phyloP scores from a whole-genome alignment of 176 grass and related monocot species.

The Musa troglodytarum region DNA sequence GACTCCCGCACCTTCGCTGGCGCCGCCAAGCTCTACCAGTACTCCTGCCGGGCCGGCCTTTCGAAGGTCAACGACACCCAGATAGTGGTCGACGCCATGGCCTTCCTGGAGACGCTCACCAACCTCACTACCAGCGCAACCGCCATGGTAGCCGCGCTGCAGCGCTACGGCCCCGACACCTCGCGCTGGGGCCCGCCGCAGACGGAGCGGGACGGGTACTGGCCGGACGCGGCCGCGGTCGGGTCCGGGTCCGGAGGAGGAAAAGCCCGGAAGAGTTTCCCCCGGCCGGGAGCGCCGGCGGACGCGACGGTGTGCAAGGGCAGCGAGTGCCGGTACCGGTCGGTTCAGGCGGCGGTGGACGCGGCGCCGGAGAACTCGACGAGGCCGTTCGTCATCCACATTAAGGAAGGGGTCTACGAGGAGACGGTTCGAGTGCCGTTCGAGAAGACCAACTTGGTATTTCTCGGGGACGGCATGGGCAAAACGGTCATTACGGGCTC shows the following conservation, averaged over 20 bases:
- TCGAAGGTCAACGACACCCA: slow-evolving; percentile 59
- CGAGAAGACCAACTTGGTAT: slow-evolving; percentile 74
- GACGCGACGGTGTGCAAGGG: slow-evolving; percentile 15
- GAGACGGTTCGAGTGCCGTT: slow-evolving; percentile 65
- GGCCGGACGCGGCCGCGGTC: slow-evolving; percentile 31
- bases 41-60: slow-evolving; percentile 81
- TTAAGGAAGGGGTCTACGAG: slow-evolving; percentile 71
- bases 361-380: slow-evolving; percentile 40
- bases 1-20: slow-evolving; percentile 40
- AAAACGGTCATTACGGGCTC: slow-evolving; percentile 66
- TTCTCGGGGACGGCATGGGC: slow-evolving; percentile 77
- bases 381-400: slow-evolving; percentile 44
- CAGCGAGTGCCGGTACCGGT: background rate
- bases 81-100: slow-evolving; percentile 59
- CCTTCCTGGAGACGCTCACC: slow-evolving; percentile 43
- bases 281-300: slow-evolving; percentile 26
- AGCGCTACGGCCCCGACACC: slow-evolving; percentile 51
- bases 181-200: slow-evolving; percentile 58
- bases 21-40: slow-evolving; percentile 62
- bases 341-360: slow-evolving; percentile 37
- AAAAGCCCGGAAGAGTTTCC: slow-evolving; percentile 6
- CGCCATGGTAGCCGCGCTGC: slow-evolving; percentile 63
- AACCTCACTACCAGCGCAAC: slow-evolving; percentile 52
- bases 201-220: slow-evolving; percentile 89
- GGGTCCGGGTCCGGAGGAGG: background rate